Evolutionary conservation across 2,329 filamentous ascomycete genomes (phyloP), one percentile per base, ranked within the genome.

Genomic region (Fusarium hostae): DNA sequence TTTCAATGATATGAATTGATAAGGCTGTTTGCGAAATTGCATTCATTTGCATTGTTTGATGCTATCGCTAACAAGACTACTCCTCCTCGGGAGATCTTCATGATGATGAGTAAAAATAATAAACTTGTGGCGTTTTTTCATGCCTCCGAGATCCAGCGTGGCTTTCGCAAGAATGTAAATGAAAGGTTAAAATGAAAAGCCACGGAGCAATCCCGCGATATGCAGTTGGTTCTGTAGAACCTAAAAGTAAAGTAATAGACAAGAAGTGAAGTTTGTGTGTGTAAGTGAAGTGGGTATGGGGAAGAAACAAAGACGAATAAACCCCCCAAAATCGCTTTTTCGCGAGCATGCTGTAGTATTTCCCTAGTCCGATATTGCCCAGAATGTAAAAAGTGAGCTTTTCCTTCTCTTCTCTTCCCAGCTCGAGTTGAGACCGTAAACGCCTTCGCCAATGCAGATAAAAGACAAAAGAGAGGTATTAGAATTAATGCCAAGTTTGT

Each of bases 371-470:
- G 24, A 52, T 52, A 20, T n/a, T 59, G 60, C 61, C 57, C 52
- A 68, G 48, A 55, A 44, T 52, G 45, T 52, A 55, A 40, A 8
- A 48, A 34, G 5, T 51, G 45, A 67, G 63, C 47, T 45, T 60
- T 60, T 55, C 32, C 44, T 24, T 70, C 20, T 65, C 32, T 57
- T 62, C 62, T 66, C 34, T 57, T 62, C 62, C 55, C 39, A 41
- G 30, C 54, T 55, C 52, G 34, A 56, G 56, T 35, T 45, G 45
- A 68, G 47, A 40, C 66, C 60, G 39, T 62, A 56, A 71, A 72
- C 70, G 70, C 70, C 70, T 68, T 71, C 58, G 71, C 71, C 71
- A 63, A 73, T 73, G 70, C 70, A 73, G 20, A 35, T 54, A 43
- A 56, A 44, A 39, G 48, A 41, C 40, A 40, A 63, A 57, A 41